Conservation (phyloP, 441 rosid species). For the Bruguiera hainesii region DNA sequence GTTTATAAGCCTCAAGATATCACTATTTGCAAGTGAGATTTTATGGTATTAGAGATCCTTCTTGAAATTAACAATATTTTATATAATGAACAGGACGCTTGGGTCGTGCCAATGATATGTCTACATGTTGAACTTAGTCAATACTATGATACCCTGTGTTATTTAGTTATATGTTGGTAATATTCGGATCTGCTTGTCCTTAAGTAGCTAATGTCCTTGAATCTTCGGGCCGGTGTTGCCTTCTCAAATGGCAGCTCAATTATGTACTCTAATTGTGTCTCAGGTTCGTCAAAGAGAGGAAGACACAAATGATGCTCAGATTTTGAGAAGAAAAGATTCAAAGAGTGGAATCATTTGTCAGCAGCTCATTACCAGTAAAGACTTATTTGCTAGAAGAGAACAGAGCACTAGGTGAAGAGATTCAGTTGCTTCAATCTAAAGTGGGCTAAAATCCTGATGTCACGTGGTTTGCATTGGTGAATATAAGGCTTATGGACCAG, state of each 20-base stretch:
- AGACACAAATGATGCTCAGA: conserved; percentile 94
- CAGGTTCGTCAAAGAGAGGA: conserved; percentile 99
- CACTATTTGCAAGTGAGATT: neutral
- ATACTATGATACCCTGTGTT: neutral
- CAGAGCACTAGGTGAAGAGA: conserved; percentile 66
- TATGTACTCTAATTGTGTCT: conserved; percentile 16
- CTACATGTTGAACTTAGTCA: conserved; percentile 6
- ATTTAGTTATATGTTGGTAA: neutral
- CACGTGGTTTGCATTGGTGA: conserved; percentile 94
- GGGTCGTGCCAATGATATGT: neutral
- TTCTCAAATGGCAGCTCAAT: conserved; percentile 18
- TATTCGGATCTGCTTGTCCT: neutral
- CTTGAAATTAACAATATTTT: neutral
- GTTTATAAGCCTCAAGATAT: conserved; percentile 1
- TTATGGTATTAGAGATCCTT: neutral
- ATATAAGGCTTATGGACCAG: conserved; percentile 90
- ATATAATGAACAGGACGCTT: neutral
- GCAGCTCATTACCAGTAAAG: conserved; percentile 63
- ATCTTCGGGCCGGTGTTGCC: neutral
- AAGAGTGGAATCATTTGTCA: conserved; percentile 76
- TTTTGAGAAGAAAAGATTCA: conserved; percentile 97
- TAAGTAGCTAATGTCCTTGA: neutral
- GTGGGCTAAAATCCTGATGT: conserved; percentile 92
- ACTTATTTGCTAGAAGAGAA: conserved; percentile 77
- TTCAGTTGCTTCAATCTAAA: conserved; percentile 88